A percentile compares a stretch with the other conserved stretches of the same genome.
These are phyloP conservation scores for Kluyveromyces dobzhanskii DNA, from an alignment of 805 yeast species.

Conservation along the genomic window DNA sequence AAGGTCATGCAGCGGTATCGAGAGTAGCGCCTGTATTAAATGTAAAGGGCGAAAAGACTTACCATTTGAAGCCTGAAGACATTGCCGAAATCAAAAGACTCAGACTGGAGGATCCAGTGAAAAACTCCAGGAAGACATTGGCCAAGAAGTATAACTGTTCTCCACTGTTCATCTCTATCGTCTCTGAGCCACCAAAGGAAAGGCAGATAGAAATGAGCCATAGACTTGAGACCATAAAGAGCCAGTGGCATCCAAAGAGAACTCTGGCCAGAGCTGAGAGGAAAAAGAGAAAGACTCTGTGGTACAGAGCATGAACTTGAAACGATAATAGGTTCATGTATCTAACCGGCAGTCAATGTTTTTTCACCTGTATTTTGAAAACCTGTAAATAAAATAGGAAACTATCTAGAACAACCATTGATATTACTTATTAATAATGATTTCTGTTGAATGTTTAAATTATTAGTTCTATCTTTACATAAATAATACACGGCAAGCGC, in stretches of 20 bases:
- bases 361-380: too few relatives aligned
- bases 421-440: too few relatives aligned
- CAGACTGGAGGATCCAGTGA: conserved; percentile 49
- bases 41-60: conserved; percentile 34
- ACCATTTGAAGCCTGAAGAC: conserved; percentile 50
- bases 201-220: conserved; percentile 38
- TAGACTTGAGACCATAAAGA: conserved; percentile 38
- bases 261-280: conserved; percentile 46
- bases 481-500: too few relatives aligned
- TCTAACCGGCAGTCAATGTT: too few relatives aligned
- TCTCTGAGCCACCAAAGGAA: conserved; percentile 37
- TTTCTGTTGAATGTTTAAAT: too few relatives aligned
- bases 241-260: conserved; percentile 42
- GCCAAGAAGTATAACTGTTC: conserved; percentile 52
- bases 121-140: conserved; percentile 54
- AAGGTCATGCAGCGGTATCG: conserved; percentile 30
- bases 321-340: too few relatives aligned
- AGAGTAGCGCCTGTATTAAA: conserved; percentile 31
- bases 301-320: conserved; percentile 50
- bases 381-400: too few relatives aligned
- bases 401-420: too few relatives aligned
- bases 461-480: too few relatives aligned
- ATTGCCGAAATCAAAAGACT: conserved; percentile 48
- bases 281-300: conserved; percentile 46
- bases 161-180: conserved; percentile 44